Conservation (phyloP, 2,329 filamentous ascomycete genomes). For the Colletotrichum caudatum region DNA sequence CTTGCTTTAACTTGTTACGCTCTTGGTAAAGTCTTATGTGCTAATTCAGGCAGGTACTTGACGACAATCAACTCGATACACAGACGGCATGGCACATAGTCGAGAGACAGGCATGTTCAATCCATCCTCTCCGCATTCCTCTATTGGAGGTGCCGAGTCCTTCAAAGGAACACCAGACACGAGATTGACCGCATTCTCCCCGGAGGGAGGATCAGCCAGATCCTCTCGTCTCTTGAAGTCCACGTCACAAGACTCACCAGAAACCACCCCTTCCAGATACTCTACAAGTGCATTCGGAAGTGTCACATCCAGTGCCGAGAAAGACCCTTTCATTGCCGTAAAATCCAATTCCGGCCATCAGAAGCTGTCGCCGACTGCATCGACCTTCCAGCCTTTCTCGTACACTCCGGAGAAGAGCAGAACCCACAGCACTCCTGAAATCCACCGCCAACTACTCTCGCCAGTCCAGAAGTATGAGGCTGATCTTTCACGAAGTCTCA, state of each 20-base stretch:
- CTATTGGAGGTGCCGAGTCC: conserved; percentile 65
- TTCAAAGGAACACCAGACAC: conserved; percentile 74
- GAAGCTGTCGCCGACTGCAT: conserved; percentile 74
- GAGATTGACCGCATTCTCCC: conserved; percentile 72
- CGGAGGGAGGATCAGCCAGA: conserved; percentile 64
- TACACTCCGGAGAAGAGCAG: conserved; percentile 31
- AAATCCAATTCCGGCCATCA: conserved; percentile 49
- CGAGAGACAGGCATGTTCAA: conserved; percentile 48
- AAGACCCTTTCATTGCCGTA: conserved; percentile 67
- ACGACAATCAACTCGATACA: neutral
- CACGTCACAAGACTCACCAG: conserved; percentile 49
- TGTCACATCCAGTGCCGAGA: conserved; percentile 50
- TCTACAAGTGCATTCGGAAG: conserved; percentile 46
- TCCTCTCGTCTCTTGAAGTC: conserved; percentile 54
- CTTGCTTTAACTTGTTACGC: neutral
- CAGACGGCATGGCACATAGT: conserved; percentile 20
- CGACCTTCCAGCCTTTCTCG: conserved; percentile 68
- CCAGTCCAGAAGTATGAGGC: conserved; percentile 1
- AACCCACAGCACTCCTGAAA: neutral
- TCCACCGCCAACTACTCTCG: neutral
- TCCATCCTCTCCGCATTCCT: conserved; percentile 64
- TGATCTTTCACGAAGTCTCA: conserved; percentile 29
- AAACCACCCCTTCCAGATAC: conserved; percentile 47
- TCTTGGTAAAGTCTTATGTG: neutral
- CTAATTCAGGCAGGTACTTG: neutral